Evolutionary conservation across 768 basidiomycete genomes (phyloP), one percentile per base, ranked within the genome.

Genomic region (Tricholoma matsutake): DNA sequence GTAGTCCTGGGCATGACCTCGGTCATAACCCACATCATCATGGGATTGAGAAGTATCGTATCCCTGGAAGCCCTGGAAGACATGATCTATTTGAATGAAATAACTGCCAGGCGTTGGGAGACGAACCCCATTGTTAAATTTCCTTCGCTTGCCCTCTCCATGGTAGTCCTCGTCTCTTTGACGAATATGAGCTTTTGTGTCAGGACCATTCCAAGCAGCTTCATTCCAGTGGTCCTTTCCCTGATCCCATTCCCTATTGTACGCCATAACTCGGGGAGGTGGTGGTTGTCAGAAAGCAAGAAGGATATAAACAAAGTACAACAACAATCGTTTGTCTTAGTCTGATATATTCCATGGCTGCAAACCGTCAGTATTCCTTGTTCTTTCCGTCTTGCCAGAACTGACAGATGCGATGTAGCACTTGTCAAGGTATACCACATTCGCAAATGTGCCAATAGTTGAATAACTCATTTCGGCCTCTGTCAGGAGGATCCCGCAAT

Each of bases 201-300:
- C 76, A 20, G 72, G 65, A 59, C 73, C 72, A 79, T 82, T 83
- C 53, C 77, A 68, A 32, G 71, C 66, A 65, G 72, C 67, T 51
- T 87, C 83, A 61, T 74, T 68, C 84, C 85, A 86, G 52, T 72
- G 31, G 51, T 86, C 83, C 74, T 92, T 92, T 56, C 90, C 91
- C 73, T 82, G 83, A 77, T 92, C 91, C 92, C 92, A 93, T 79
- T 93, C 91, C 64, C 92, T 86, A 75, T 89, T 89, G 75, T 88
- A 84, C 54, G 88, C 81, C 89, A 91, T 90, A 73, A 49, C 53
- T 18, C 37, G 55, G 52, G 60, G 51, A 52, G 61, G 62, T 63
- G 66, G 14, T 69, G 68, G 72, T 71, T 59, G 67, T 68, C 71
- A 72, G 16, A 68, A 65, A 57, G 67, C 64, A 77, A 79, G 77